phyloP scores from a whole-genome alignment of 768 basidiomycete genomes.

The Dioszegia hungarica region DNA sequence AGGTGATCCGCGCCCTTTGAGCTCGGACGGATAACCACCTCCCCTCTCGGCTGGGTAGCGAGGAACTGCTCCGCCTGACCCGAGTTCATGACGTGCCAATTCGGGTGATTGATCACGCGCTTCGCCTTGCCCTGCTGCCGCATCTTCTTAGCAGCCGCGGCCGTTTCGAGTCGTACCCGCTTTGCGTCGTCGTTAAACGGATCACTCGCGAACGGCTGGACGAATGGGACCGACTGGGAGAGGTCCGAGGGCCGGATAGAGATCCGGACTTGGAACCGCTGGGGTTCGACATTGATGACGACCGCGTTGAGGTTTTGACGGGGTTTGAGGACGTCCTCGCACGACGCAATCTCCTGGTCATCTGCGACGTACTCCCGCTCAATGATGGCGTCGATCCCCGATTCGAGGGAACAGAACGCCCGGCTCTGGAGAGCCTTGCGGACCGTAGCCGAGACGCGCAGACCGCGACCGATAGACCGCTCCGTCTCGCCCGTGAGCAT shows the following conservation, averaged over 20 bases:
- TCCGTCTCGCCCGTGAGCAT: slow-evolving; percentile 93
- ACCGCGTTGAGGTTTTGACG: slow-evolving; percentile 76
- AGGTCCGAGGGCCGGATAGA: slow-evolving; percentile 57
- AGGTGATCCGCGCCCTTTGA: slow-evolving; percentile 90
- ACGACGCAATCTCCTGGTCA: slow-evolving; percentile 38
- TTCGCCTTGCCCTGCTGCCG: slow-evolving; percentile 73
- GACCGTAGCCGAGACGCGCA: slow-evolving; percentile 60
- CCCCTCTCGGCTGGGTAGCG: slow-evolving; percentile 84
- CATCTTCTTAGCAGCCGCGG: slow-evolving; percentile 75
- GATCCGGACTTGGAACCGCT: slow-evolving; percentile 66
- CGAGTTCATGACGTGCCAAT: slow-evolving; percentile 93
- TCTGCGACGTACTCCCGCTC: slow-evolving; percentile 56
- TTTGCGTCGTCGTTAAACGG: slow-evolving; percentile 40
- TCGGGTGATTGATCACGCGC: slow-evolving; percentile 92
- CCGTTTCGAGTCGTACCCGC: slow-evolving; percentile 50
- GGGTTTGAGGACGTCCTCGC: slow-evolving; percentile 59
- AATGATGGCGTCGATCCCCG: slow-evolving; percentile 82
- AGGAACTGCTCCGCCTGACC: slow-evolving; percentile 82
- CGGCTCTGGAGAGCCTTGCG: slow-evolving; percentile 63
- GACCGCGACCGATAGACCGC: slow-evolving; percentile 67
- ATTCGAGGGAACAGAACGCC: slow-evolving; percentile 73
- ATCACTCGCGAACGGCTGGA: slow-evolving; percentile 43
- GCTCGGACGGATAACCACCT: slow-evolving; percentile 92
- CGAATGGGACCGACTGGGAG: slow-evolving; percentile 24
- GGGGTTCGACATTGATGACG: slow-evolving; percentile 64